Evolutionary conservation across 2,329 filamentous ascomycete species (phyloP).

Genomic region (Colletotrichum gigasporum): DNA sequence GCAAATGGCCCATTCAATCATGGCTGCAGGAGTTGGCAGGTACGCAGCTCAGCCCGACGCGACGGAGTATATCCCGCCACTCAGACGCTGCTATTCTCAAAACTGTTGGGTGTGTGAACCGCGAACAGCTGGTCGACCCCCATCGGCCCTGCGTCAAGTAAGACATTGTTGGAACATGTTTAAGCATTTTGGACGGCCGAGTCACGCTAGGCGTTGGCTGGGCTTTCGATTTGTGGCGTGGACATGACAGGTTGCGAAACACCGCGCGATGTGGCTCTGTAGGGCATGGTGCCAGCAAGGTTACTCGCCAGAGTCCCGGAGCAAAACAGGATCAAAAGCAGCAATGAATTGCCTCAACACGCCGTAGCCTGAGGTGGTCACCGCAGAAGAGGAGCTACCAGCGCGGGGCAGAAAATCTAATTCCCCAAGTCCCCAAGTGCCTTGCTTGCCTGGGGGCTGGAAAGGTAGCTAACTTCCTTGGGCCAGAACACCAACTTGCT

Average conservation of each 20-base stretch:
- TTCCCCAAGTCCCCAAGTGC: too few species aligned
- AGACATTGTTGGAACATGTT: neutral
- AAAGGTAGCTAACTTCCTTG: too few species aligned
- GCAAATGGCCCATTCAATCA: too few species aligned
- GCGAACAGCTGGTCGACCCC: neutral
- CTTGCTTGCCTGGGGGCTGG: too few species aligned
- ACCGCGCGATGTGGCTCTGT: neutral
- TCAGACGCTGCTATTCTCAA: neutral
- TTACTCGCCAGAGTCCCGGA: too few species aligned
- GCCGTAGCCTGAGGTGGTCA: too few species aligned
- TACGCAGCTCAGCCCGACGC: neutral
- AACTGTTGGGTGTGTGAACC: neutral
- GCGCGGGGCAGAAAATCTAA: neutral
- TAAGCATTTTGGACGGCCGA: neutral
- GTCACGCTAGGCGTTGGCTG: neutral
- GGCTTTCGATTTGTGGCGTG: neutral
- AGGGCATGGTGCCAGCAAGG: too few species aligned
- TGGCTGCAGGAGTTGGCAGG: neutral
- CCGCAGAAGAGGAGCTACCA: neutral
- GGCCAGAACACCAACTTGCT: too few species aligned
- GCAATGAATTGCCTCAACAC: too few species aligned
- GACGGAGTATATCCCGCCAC: slow-evolving; percentile 17
- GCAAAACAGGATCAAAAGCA: too few species aligned
- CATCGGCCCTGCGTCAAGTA: neutral
- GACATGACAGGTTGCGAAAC: neutral